Percentiles rank a stretch among this genome's conserved stretches.
These are phyloP conservation scores for Daedaleopsis nitida DNA, from an alignment of 768 basidiomycete species.

Conservation along the genomic window DNA sequence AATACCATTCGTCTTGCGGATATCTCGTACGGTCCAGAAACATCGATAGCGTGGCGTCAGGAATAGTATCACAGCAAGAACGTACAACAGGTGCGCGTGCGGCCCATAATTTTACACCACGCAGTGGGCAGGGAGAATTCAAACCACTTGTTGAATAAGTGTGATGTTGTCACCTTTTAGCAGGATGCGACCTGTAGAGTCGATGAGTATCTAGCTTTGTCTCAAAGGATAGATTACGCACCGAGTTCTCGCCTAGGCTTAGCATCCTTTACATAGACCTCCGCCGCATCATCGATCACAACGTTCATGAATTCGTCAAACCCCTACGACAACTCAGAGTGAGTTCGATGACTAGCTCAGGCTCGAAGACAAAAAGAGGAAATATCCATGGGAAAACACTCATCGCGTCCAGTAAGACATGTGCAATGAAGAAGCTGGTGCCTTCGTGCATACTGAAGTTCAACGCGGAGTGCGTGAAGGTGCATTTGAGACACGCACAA, in stretches of 20 bases:
- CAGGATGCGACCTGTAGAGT: conserved; percentile 78
- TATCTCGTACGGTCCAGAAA: background rate
- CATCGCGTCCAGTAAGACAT: conserved; percentile 12
- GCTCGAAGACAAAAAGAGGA: conserved; percentile 3
- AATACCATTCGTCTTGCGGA: conserved; percentile 21
- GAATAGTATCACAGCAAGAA: conserved; percentile 25
- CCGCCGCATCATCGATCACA: conserved; percentile 90
- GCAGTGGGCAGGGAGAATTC: conserved; percentile 4
- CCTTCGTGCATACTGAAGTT: conserved; percentile 42
- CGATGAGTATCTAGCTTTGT: conserved; percentile 13
- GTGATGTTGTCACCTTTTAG: conserved; percentile 99
- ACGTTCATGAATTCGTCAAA: conserved; percentile 99
- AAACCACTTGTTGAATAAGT: conserved; percentile 78
- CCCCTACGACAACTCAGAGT: conserved; percentile 54
- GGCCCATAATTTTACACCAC: conserved; percentile 24
- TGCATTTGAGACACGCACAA: conserved; percentile 61
- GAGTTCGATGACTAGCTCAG: background rate
- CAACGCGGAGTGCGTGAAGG: conserved; percentile 35
- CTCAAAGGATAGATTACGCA: conserved; percentile 36
- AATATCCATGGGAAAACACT: conserved; percentile 11
- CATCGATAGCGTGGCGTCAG: conserved; percentile 21
- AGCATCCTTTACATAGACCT: conserved; percentile 88
- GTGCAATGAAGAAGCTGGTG: conserved; percentile 28
- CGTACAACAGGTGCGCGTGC: conserved; percentile 21
- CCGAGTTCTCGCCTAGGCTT: conserved; percentile 86